Evolutionary conservation across 345 rosid species (phyloP), one percentile per base, ranked within the genome.

Genomic region (Lumnitzera littorea): DNA sequence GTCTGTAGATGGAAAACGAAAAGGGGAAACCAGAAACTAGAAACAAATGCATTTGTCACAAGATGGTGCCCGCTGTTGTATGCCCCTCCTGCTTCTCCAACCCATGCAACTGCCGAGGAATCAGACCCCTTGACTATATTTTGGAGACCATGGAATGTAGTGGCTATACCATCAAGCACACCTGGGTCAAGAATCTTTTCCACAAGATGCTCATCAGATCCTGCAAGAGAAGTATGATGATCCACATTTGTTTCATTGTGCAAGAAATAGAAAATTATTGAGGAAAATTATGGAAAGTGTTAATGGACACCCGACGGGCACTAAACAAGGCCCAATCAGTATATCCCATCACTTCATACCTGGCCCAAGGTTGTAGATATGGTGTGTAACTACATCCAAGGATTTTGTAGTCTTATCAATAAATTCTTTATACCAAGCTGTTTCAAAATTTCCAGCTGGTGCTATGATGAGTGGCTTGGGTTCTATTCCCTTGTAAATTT

Each of bases 31-130:
- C 97, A 94, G 91, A 94, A 90, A 60, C 97, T 88, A 70, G 71
- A 84, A 49, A 90, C 95, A 56, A 94, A 94, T 1, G 96, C 87
- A 73, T 94, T 83, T 29, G 89, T 78, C 56, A 94, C 95, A 63
- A 62, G 88, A 63, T 86, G 74, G 20, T 57, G 81, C 46, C 99
- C 99, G 16, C 96, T 88, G 82, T 90, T 94, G 80, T 86, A 90
- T 55, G 97, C 97, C 48, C 99, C 97, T 68, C 99, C 99, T 24
- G 97, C 51, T 67, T 94, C 99, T 47, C 99, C 92, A 70, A 94
- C 95, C 97, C 97, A 90, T 27, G 96, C 89, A 50, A 56, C 74
- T 14, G 82, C 84, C 11, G 81, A 71, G 25, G 90, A 76, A 71
- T 72, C 51, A 52, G 96, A 80, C 58, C 55, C 83, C 67, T 72